Percentiles rank a stretch among this genome's conserved stretches.
Conservation (phyloP, 805 yeast genomes). For the Maudiozyma barnettii region DNA sequence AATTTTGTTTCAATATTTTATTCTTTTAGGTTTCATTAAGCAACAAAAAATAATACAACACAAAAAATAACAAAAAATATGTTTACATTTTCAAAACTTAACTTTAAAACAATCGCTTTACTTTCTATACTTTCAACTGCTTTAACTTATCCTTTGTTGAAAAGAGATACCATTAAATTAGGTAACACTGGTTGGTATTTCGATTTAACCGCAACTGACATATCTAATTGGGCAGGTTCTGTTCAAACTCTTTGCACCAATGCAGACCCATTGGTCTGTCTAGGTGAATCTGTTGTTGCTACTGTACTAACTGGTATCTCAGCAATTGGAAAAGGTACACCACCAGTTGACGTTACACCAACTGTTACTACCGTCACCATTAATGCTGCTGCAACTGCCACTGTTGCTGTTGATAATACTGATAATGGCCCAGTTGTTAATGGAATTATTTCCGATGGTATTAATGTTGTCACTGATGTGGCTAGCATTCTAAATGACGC, state of each 20-base stretch:
- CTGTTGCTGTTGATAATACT: neutral
- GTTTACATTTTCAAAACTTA: neutral
- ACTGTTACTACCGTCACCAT: neutral
- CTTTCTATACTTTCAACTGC: neutral
- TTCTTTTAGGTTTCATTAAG: neutral
- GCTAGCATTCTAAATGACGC: neutral
- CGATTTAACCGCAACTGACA: neutral
- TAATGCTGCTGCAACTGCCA: neutral
- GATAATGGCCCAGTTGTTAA: neutral
- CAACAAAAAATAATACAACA: neutral
- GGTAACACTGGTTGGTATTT: neutral
- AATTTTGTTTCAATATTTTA: too few relatives aligned
- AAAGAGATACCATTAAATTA: neutral
- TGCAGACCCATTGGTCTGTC: neutral
- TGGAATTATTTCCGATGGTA: neutral
- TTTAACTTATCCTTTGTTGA: neutral
- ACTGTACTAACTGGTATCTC: neutral
- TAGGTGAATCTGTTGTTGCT: neutral
- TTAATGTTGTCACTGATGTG: neutral
- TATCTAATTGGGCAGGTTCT: neutral
- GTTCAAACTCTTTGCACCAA: neutral
- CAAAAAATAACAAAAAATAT: neutral
- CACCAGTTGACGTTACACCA: neutral
- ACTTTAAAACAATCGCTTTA: neutral
- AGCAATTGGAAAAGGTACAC: neutral